These are phyloP conservation scores for Venturia asperata DNA, from an alignment of 2,329 filamentous ascomycete species.

Conservation along the genomic window DNA sequence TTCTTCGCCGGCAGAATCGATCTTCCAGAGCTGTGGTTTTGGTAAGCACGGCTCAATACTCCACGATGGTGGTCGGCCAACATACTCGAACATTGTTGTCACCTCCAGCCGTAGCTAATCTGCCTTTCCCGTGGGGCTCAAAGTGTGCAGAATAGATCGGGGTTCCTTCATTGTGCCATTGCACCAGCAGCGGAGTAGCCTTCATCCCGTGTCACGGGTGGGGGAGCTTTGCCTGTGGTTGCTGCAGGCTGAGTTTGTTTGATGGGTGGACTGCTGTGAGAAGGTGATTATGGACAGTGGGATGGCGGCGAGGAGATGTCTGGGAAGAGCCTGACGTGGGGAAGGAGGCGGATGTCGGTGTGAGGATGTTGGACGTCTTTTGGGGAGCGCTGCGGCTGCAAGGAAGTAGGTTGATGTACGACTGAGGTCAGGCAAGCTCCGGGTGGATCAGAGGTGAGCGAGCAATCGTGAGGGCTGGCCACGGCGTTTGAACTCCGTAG, in stretches of 20 bases:
- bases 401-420: neutral
- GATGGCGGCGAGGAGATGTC: neutral
- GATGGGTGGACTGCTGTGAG: neutral
- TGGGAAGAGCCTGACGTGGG: neutral
- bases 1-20: slow-evolving; percentile 78
- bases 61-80: slow-evolving; percentile 23
- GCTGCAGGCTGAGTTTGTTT: neutral
- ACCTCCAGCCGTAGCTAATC: slow-evolving; percentile 87
- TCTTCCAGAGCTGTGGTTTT: slow-evolving; percentile 71
- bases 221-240: neutral
- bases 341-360: neutral
- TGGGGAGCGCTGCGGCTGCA: slow-evolving; percentile 7
- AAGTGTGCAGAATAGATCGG: slow-evolving; percentile 98
- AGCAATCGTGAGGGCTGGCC: slow-evolving; percentile 1
- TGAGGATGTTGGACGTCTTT: neutral
- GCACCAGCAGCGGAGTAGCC: slow-evolving; percentile 89
- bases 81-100: slow-evolving; percentile 92
- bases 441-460: neutral
- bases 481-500: neutral
- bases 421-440: neutral
- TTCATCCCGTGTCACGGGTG: slow-evolving; percentile 57
- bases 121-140: slow-evolving; percentile 82
- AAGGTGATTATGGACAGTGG: neutral
- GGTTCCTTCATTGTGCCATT: slow-evolving; percentile 96
- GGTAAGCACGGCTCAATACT: slow-evolving; percentile 11